Percentiles rank a stretch among this genome's conserved stretches.
Conservation (phyloP, 2,329 filamentous ascomycete genomes). For the Stachybotrys echinatus region DNA sequence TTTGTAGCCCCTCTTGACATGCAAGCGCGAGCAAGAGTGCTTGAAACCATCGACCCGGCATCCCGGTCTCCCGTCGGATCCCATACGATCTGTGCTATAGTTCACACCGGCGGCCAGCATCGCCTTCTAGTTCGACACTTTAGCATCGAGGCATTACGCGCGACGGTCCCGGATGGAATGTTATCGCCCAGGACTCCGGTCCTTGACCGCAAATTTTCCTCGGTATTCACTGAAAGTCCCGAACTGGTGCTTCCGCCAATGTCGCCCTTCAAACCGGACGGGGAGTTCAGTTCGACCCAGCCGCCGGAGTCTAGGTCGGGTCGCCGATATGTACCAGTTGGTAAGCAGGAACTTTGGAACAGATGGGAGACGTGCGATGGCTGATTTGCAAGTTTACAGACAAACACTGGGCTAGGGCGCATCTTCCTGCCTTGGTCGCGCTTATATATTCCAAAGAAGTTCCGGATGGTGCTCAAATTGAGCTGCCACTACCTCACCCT, state of each 20-base stretch:
- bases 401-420: conserved; percentile 22
- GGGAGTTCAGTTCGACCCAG: not conserved
- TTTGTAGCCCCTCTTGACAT: conserved; percentile 20
- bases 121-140: conserved; percentile 46
- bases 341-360: not conserved
- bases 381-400: conserved; percentile 12
- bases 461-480: conserved; percentile 45
- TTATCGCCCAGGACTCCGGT: conserved; percentile 3
- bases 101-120: conserved; percentile 29
- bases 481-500: conserved; percentile 53
- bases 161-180: conserved; percentile 35
- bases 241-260: not conserved
- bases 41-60: not conserved
- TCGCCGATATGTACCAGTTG: not conserved
- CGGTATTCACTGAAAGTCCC: not conserved
- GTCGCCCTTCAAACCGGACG: not conserved
- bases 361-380: not conserved
- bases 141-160: conserved; percentile 40
- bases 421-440: conserved; percentile 47
- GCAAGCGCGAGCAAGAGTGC: not conserved
- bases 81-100: conserved; percentile 19
- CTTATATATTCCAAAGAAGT: conserved; percentile 51
- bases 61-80: conserved; percentile 5
- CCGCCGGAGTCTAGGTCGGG: not conserved
- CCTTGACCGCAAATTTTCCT: not conserved